These are phyloP conservation scores for Pseudisothecium myosuroides DNA, from an alignment of 225 moss, liverwort and hornwort species.

Conservation along the genomic window DNA sequence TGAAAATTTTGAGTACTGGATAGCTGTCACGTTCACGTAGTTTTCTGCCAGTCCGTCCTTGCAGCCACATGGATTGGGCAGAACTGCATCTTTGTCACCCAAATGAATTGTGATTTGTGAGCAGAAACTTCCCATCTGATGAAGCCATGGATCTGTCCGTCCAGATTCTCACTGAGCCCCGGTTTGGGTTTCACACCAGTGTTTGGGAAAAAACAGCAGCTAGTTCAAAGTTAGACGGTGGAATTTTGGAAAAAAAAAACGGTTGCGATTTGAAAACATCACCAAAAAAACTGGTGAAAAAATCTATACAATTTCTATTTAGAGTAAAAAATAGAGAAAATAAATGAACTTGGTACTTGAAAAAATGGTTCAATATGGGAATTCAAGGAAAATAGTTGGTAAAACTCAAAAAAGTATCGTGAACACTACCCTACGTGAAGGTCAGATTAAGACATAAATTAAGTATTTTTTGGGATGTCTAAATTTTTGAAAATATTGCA, in stretches of 20 bases:
- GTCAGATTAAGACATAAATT: no score
- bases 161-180: background rate
- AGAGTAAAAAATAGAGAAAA: background rate
- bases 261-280: background rate
- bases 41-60: background rate
- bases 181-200: background rate
- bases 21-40: background rate
- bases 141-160: background rate
- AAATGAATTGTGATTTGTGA: background rate
- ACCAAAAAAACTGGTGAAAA: background rate
- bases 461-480: no score
- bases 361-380: background rate
- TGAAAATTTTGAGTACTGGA: background rate
- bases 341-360: accelerated
- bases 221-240: no score
- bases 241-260: no score
- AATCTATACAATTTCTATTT: background rate
- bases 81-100: background rate
- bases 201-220: background rate
- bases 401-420: background rate
- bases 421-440: no score
- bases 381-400: background rate
- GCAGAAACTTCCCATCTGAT: background rate
- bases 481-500: no score
- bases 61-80: background rate